Percentiles rank a stretch among this genome's conserved stretches.
phyloP scores from a whole-genome alignment of 352 stramenopile species.

The Pythium rhizo-oryzae region DNA sequence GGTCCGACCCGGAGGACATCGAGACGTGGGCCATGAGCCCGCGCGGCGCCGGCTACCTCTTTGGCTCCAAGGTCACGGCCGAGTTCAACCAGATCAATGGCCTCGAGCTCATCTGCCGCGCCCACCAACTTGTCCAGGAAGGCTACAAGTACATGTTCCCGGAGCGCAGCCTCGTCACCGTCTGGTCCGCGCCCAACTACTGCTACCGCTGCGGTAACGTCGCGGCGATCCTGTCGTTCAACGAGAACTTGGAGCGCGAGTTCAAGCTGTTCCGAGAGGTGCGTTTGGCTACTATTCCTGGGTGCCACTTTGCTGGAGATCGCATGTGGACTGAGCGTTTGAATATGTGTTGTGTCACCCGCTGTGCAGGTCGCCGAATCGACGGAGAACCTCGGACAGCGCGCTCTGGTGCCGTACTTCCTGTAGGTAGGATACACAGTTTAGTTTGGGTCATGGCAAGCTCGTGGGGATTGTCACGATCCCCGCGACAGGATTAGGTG shows the following conservation, averaged over 20 bases:
- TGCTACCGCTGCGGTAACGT: constrained; percentile 99
- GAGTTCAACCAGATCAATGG: constrained; percentile 99
- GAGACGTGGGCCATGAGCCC: constrained; percentile 97
- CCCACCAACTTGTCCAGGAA: constrained; percentile 97
- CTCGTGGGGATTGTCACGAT: not conserved
- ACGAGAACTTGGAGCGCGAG: constrained; percentile 94
- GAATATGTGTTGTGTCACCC: not conserved
- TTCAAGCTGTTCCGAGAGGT: constrained; percentile 91
- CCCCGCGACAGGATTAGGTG: constrained; percentile 20
- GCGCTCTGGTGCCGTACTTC: constrained; percentile 85
- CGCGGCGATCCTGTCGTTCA: constrained; percentile 97
- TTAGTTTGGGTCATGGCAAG: constrained; percentile 3
- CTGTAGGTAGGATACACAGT: constrained; percentile 48
- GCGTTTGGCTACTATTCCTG: constrained; percentile 7
- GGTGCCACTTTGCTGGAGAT: not conserved
- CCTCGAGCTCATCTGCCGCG: constrained; percentile 97
- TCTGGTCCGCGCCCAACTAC: constrained; percentile 99
- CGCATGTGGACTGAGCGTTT: not conserved
- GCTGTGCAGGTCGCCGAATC: constrained; percentile 68
- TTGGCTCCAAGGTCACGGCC: constrained; percentile 98
- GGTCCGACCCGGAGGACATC: constrained; percentile 96
- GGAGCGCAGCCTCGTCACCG: constrained; percentile 96
- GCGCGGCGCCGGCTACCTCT: constrained; percentile 98
- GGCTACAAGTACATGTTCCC: constrained; percentile 95
- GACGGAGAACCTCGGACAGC: constrained; percentile 75